A percentile compares a stretch with the other conserved stretches of the same genome.
These are phyloP conservation scores for Phytomonas serpens DNA, from an alignment of 208 protist species.

Conservation along the genomic window DNA sequence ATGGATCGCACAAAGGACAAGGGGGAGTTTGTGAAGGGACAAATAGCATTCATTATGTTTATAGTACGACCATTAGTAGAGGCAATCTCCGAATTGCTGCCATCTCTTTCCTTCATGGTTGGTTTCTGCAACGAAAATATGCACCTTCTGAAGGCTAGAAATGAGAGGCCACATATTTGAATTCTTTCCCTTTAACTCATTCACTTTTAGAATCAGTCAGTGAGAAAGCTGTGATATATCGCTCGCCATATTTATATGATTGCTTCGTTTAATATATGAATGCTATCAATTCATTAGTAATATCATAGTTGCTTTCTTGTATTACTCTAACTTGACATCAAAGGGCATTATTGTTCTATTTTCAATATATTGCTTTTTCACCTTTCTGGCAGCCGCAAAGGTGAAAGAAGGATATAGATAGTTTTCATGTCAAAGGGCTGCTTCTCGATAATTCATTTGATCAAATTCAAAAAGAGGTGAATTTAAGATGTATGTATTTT, in stretches of 20 bases:
- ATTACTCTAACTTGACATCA: background rate
- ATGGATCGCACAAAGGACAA: conserved; percentile 84
- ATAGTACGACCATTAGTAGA: conserved; percentile 89
- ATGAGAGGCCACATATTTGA: conserved; percentile 1
- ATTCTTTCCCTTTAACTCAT: conserved; percentile 5
- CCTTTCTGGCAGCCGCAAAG: background rate
- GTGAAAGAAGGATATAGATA: background rate
- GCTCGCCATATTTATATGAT: background rate
- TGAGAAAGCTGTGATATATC: background rate
- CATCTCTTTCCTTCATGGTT: conserved; percentile 69
- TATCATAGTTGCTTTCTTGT: background rate
- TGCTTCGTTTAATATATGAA: background rate
- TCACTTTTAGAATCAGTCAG: background rate
- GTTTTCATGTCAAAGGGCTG: background rate
- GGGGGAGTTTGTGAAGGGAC: conserved; percentile 81
- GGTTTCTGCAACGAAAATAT: conserved; percentile 74
- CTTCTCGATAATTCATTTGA: background rate
- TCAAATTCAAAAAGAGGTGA: background rate
- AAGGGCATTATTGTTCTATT: background rate
- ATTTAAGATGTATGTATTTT: background rate
- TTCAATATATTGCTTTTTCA: background rate
- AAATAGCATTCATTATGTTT: conserved; percentile 91
- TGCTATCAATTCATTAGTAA: background rate
- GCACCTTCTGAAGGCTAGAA: background rate
- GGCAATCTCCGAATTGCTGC: conserved; percentile 74